A percentile compares a stretch with the other conserved stretches of the same genome.
Evolutionary conservation across 1,139 yeast species (phyloP).

Genomic region (Debaryomyces sp.): DNA sequence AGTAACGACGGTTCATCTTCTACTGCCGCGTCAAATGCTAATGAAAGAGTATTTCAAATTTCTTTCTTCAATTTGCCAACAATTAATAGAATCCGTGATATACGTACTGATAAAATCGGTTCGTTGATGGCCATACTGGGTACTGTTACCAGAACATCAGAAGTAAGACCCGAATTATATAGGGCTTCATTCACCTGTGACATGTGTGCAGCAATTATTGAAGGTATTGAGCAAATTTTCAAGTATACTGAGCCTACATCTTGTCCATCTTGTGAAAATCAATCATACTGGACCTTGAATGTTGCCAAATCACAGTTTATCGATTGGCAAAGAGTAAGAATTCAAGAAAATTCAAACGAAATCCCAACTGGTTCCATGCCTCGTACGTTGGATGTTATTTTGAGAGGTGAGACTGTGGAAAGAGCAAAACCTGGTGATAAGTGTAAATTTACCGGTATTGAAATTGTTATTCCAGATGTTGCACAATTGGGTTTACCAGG

Average conservation of each 20-base stretch:
- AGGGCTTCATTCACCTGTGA: conserved; percentile 90
- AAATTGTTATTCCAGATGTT: conserved; percentile 94
- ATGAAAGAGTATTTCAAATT: conserved; percentile 82
- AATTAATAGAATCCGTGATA: conserved; percentile 83
- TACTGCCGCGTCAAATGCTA: conserved; percentile 35
- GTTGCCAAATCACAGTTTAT: conserved; percentile 83
- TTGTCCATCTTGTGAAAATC: conserved; percentile 90
- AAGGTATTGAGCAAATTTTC: conserved; percentile 91
- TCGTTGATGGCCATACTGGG: conserved; percentile 85
- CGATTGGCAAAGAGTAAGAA: conserved; percentile 97
- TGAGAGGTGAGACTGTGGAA: conserved; percentile 94
- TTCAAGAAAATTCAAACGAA: conserved; percentile 93
- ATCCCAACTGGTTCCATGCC: conserved; percentile 99
- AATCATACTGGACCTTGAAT: conserved; percentile 81
- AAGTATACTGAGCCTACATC: conserved; percentile 94
- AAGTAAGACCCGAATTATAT: conserved; percentile 93
- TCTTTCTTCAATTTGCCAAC: conserved; percentile 88
- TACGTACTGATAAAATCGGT: conserved; percentile 89
- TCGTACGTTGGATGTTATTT: conserved; percentile 87
- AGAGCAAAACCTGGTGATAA: conserved; percentile 98
- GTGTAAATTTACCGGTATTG: conserved; percentile 93
- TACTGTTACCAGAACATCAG: conserved; percentile 95
- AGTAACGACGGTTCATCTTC: conserved; percentile 26
- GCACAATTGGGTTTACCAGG: conserved; percentile 97
- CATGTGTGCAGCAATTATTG: conserved; percentile 80